Evolutionary conservation across 306 rosid species (phyloP), one percentile per base, ranked within the genome.

Genomic region (Vicia sativa): DNA sequence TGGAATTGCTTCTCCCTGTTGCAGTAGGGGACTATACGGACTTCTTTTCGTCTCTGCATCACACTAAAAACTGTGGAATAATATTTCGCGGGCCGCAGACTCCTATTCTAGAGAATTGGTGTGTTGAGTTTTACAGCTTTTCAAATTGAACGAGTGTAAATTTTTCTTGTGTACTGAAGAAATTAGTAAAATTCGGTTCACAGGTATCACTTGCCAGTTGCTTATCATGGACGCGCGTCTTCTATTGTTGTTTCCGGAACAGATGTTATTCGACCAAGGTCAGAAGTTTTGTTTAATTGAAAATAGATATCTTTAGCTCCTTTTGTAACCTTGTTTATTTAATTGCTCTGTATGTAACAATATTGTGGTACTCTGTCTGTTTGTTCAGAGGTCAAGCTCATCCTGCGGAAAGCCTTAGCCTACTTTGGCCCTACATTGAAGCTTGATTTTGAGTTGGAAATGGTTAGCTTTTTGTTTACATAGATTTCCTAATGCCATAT

Each of bases 201-300:
- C 7, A 93, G 98, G 98, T 93, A 82, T 78, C 97, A 77, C 79
- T 77, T 93, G 75, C 99, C 99, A 25, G 74, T 93, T 82, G 99
- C 90, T 19, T 93, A 93, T 80, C 99, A 93, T 82, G 99, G 99
- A 62, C 80, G 97, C 23, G 85, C 98, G 65, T 93, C 99, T 25
- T 90, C 99, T n/a, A 37, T 93, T 86, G 95, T 93, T 67, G 71
- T 93, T 66, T 90, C 97, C 0, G 97, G 97, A 68, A 88, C 97
- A 4, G 87, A 93, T 74, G 83, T 90, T 25, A 65, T 78, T 81
- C 87, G 97, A 62, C 99, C 99, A 39, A 87, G 96, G 97, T 90
- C 31, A 65, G 81, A 38, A 10, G 55, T 25, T 71, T 23, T 60
- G 16, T 21, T 62, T 63, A 49, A 41, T 13, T 66, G 46, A 35